A percentile compares a stretch with the other conserved stretches of the same genome.
These are phyloP conservation scores for Nakataea oryzae DNA, from an alignment of 2,329 filamentous ascomycete species.

Conservation along the genomic window DNA sequence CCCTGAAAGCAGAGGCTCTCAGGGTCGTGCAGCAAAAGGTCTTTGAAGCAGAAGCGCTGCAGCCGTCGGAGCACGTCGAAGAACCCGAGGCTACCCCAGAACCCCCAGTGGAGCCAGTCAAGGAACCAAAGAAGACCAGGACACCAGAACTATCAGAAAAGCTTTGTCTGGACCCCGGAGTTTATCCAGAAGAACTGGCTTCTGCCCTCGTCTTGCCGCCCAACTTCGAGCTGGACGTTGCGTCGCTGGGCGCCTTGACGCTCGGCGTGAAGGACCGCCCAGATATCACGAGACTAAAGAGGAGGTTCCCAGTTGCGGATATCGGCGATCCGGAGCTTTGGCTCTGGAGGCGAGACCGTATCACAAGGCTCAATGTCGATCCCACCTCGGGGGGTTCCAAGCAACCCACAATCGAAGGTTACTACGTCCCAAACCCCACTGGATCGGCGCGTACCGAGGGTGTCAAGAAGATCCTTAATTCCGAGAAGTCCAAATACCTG, in stretches of 20 bases:
- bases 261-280: conserved; percentile 35
- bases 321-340: conserved; percentile 42
- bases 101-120: background rate
- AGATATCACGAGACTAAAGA: conserved; percentile 35
- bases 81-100: conserved; percentile 16
- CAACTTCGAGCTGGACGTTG: conserved; percentile 33
- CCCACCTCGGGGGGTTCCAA: conserved; percentile 10
- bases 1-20: conserved; percentile 36
- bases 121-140: conserved; percentile 12
- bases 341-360: conserved; percentile 45
- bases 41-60: conserved; percentile 31
- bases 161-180: conserved; percentile 27
- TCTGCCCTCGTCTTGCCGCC: conserved; percentile 34
- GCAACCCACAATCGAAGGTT: conserved; percentile 41
- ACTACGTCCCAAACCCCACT: conserved; percentile 76
- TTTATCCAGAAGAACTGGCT: conserved; percentile 38
- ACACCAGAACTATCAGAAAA: conserved; percentile 10
- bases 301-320: conserved; percentile 31
- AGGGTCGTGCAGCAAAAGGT: conserved; percentile 22
- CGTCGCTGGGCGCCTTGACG: conserved; percentile 30
- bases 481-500: conserved; percentile 95
- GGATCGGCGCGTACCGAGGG: conserved; percentile 88
- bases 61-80: conserved; percentile 20
- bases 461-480: conserved; percentile 89
- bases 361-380: conserved; percentile 39